A percentile compares a stretch with the other conserved stretches of the same genome.
Evolutionary conservation across 1,284 basidiomycete genomes (phyloP).

Genomic region (Heliocybe sulcata): DNA sequence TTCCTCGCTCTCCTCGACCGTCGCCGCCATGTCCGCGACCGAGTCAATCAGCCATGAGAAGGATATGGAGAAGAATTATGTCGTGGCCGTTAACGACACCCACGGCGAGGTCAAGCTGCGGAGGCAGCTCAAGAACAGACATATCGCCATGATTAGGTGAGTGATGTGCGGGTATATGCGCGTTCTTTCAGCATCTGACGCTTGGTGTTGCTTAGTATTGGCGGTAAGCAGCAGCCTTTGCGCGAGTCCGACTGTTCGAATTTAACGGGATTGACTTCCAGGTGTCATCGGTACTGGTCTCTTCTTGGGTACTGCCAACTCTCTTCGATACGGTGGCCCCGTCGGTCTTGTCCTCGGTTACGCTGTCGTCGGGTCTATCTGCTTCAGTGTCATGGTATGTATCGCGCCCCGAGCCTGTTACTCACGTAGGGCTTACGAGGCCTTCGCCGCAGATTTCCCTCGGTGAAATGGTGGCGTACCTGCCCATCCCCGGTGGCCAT

Average conservation of each 20-base stretch:
- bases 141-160: constrained; percentile 31
- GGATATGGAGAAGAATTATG: constrained; percentile 8
- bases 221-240: constrained; percentile 17
- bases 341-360: constrained; percentile 63
- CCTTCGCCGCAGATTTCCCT: constrained; percentile 31
- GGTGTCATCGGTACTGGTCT: constrained; percentile 73
- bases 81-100: constrained; percentile 6
- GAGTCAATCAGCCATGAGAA: constrained; percentile 3
- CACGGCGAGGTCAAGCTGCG: constrained; percentile 15
- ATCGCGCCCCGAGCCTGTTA: not conserved
- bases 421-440: not conserved
- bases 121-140: constrained; percentile 30
- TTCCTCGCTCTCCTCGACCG: not conserved
- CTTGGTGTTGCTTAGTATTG: constrained; percentile 21
- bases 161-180: not conserved
- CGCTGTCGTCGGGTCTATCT: constrained; percentile 51
- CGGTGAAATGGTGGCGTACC: constrained; percentile 60
- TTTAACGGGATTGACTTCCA: constrained; percentile 33
- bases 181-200: not conserved
- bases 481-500: constrained; percentile 66
- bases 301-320: constrained; percentile 57
- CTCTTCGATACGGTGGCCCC: constrained; percentile 49
- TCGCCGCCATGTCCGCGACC: constrained; percentile 6
- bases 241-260: not conserved
- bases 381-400: constrained; percentile 37